These are phyloP conservation scores for Actinomortierella wolfii DNA, from an alignment of 371 early-diverging fungal species.

Conservation along the genomic window DNA sequence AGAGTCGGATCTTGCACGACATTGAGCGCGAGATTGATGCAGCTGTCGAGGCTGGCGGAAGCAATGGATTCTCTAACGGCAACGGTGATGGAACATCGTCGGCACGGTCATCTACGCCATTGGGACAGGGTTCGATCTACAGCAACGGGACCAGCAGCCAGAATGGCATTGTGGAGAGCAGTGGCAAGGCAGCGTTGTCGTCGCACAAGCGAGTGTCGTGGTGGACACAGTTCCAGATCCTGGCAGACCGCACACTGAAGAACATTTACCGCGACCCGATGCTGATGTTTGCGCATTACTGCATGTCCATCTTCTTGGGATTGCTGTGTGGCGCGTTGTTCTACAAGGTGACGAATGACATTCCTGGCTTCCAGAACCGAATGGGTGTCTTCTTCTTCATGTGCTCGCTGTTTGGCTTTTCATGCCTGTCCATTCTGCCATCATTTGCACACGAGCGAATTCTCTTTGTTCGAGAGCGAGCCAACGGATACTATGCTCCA, in stretches of 20 bases:
- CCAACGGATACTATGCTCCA: constrained; percentile 86
- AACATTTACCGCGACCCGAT: constrained; percentile 89
- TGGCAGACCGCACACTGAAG: constrained; percentile 83
- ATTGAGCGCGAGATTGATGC: constrained; percentile 55
- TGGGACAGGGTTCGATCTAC: constrained; percentile 11
- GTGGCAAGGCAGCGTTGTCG: constrained; percentile 28
- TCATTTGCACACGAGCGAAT: constrained; percentile 75
- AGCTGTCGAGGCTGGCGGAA: constrained; percentile 20
- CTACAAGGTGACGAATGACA: constrained; percentile 77
- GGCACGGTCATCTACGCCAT: constrained; percentile 9
- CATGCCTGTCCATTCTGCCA: constrained; percentile 75
- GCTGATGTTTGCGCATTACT: constrained; percentile 84
- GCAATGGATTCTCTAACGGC: neutral
- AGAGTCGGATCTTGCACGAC: constrained; percentile 49
- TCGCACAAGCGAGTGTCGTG: constrained; percentile 65
- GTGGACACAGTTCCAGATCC: constrained; percentile 78
- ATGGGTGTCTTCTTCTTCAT: constrained; percentile 87
- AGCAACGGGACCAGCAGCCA: constrained; percentile 4
- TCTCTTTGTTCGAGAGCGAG: constrained; percentile 82
- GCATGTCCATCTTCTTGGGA: constrained; percentile 74
- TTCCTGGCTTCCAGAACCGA: constrained; percentile 88
- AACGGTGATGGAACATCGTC: constrained; percentile 3
- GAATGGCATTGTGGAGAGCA: constrained; percentile 1
- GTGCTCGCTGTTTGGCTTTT: constrained; percentile 81
- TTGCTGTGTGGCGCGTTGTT: constrained; percentile 83